These are phyloP conservation scores for Russula virescens DNA, from an alignment of 768 basidiomycete species.

Conservation along the genomic window DNA sequence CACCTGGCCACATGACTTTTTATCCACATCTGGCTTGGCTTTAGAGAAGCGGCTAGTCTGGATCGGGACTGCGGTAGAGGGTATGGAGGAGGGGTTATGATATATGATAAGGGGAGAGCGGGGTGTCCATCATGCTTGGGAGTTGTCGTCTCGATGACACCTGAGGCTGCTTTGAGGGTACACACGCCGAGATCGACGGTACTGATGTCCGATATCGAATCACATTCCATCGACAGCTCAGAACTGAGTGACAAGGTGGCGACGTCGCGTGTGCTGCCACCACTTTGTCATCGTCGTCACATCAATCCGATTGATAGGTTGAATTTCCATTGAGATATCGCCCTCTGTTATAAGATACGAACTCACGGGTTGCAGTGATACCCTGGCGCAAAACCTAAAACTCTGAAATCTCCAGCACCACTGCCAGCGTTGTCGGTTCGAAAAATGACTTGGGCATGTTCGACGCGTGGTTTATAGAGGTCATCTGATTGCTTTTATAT, in stretches of 20 bases:
- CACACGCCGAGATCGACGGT: not conserved
- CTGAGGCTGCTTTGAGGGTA: not conserved
- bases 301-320: not conserved
- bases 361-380: not conserved
- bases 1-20: constrained; percentile 13
- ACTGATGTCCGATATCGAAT: not conserved
- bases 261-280: no score
- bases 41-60: not conserved
- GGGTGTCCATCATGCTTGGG: not conserved
- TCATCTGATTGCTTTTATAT: not conserved
- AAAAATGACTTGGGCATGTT: not conserved
- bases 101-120: not conserved
- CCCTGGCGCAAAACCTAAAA: not conserved
- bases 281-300: not conserved
- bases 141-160: not conserved
- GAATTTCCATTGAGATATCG: not conserved
- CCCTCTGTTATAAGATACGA: not conserved
- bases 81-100: not conserved
- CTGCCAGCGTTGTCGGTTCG: not conserved
- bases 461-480: not conserved
- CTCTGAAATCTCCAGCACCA: not conserved
- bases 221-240: not conserved
- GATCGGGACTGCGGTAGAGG: not conserved
- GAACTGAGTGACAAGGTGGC: not conserved
- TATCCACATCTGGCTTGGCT: not conserved